Base-by-base conservation (phyloP, 306 rosid genomes). In the Hippophae gyantsensis region DNA sequence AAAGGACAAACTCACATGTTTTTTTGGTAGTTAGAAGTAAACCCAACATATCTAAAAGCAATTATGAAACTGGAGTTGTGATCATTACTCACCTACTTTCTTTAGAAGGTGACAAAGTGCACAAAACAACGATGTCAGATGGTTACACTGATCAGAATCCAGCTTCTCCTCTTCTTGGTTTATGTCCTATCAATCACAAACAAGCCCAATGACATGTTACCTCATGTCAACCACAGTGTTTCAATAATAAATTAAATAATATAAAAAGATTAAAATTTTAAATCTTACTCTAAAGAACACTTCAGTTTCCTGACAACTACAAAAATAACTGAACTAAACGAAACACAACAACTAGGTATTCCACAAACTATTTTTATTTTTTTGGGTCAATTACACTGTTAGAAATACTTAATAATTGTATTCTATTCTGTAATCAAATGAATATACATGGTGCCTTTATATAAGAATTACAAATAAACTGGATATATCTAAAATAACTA, bases 101-200 rank as follows among this genome's bases (percentile, higher is more conserved):
- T 84, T 84, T 12, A 89, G 55, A 56, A 89, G 87, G 74, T 86
- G 86, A 69, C 95, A 84, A 64, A 76, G 81, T 12, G 93, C 87
- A 13, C 77, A 78, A 14, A 75, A 73, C 64, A 82, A 57, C 8
- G 93, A 82, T 44, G 73, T 64, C 61, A 82, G 63, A 63, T 78
- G 63, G 50, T 57, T 71, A 48, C 72, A 65, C 66, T 72, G 67
- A 75, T 82, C 82, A 40, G 80, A 77, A 63, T 73, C 84, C 69
- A 80, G 55, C 71, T 61, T 68, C 42, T 63, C 77, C 13, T 77
- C 82, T 38, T 71, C 79, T 55, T 43, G 65, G 57, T 72, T 41
- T 18, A 69, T 50, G 26, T 65, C 93, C 95, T 89, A 53, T 55
- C 53, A 58, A 57, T 68, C 57, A 68, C 55, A 75, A 55, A 49